phyloP scores from a whole-genome alignment of 805 yeast species.

The Saccharomycopsis javanensis region DNA sequence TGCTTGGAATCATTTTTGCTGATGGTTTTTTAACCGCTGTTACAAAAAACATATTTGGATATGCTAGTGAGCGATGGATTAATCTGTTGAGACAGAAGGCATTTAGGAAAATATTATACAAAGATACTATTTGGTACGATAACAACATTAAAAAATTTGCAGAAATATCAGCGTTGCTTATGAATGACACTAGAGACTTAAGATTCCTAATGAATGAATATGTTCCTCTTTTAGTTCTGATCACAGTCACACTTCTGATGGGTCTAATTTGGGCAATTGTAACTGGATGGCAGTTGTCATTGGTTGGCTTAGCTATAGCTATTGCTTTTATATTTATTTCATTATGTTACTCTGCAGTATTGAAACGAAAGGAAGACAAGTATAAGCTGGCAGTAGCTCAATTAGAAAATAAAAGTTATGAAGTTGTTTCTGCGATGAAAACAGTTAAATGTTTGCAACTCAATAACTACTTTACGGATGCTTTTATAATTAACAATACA shows the following conservation, averaged over 20 bases:
- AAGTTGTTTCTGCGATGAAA: slow-evolving; percentile 47
- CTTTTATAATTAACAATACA: slow-evolving; percentile 27
- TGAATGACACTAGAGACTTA: slow-evolving; percentile 78
- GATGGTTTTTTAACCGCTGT: slow-evolving; percentile 53
- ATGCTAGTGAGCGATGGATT: slow-evolving; percentile 63
- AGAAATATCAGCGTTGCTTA: slow-evolving; percentile 52
- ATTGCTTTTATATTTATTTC: slow-evolving; percentile 53
- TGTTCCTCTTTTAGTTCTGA: slow-evolving; percentile 42
- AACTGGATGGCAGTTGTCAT: slow-evolving; percentile 77
- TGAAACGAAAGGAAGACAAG: slow-evolving; percentile 45
- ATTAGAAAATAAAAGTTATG: slow-evolving; percentile 43
- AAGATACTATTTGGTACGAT: slow-evolving; percentile 46
- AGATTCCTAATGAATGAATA: slow-evolving; percentile 56
- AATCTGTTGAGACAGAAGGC: slow-evolving; percentile 39
- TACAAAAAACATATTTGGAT: slow-evolving; percentile 41
- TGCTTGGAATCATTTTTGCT: slow-evolving; percentile 48
- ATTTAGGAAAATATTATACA: slow-evolving; percentile 40
- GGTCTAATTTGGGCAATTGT: slow-evolving; percentile 74
- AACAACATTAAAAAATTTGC: slow-evolving; percentile 33
- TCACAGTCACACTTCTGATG: slow-evolving; percentile 41
- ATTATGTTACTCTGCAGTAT: slow-evolving; percentile 38
- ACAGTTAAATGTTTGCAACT: slow-evolving; percentile 55
- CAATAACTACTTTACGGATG: slow-evolving; percentile 35
- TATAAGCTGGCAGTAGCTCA: slow-evolving; percentile 50
- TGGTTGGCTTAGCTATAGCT: slow-evolving; percentile 70